These are phyloP conservation scores for Kokia cookei DNA, from an alignment of 441 rosid genomes.

Conservation along the genomic window DNA sequence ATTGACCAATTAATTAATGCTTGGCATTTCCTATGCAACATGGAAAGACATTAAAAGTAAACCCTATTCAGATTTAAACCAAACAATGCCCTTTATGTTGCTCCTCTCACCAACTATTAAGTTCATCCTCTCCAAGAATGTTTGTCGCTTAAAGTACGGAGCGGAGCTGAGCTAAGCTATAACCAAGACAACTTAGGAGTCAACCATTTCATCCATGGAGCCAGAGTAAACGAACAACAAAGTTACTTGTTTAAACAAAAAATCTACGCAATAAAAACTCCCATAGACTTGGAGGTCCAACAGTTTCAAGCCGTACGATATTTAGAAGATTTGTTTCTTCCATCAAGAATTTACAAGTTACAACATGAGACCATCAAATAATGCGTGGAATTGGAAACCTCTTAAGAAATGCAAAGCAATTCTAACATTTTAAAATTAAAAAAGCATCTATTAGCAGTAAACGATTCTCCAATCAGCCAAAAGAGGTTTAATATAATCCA, in stretches of 20 bases:
- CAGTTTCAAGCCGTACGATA: background rate
- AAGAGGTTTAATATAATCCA: background rate
- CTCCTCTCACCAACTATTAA: background rate
- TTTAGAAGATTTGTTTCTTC: background rate
- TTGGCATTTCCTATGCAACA: background rate
- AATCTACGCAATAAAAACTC: background rate
- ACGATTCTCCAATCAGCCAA: background rate
- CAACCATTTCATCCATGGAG: too few species aligned
- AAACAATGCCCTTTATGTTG: background rate
- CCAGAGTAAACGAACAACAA: background rate
- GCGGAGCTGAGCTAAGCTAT: background rate
- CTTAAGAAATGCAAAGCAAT: background rate
- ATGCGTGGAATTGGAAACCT: too few species aligned
- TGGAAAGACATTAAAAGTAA: background rate
- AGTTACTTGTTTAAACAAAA: background rate
- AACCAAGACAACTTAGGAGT: background rate
- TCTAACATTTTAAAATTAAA: background rate
- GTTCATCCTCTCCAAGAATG: background rate
- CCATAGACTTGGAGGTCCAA: background rate
- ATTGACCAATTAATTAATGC: background rate
- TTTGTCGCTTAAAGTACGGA: background rate
- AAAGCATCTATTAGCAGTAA: background rate
- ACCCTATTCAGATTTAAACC: background rate
- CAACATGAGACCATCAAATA: background rate
- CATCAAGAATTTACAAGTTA: background rate